Conservation (phyloP, 495 filamentous ascomycete species). For the Jackrogersella minutella region DNA sequence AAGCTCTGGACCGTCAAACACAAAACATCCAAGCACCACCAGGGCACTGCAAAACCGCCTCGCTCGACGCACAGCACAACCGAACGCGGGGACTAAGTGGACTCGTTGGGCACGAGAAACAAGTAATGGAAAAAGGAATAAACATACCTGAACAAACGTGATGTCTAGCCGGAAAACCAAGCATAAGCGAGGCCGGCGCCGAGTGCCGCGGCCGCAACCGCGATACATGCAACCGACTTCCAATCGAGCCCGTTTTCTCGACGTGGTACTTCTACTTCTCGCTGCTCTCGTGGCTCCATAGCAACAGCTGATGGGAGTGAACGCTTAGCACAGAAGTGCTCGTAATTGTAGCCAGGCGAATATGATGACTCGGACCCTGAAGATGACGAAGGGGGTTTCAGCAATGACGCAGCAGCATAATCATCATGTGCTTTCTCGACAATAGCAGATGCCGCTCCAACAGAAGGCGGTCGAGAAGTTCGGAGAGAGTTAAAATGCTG, state of each 20-base stretch:
- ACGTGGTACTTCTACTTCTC: constrained; percentile 8
- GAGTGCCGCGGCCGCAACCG: constrained; percentile 25
- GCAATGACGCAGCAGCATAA: no score
- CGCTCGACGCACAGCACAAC: not conserved
- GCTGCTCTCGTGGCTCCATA: constrained; percentile 6
- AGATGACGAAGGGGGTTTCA: not conserved
- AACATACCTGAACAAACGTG: constrained; percentile 2
- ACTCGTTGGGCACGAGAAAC: not conserved
- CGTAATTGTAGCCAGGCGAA: not conserved
- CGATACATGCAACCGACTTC: constrained; percentile 37
- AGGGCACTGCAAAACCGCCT: constrained; percentile 39
- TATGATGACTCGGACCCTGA: not conserved
- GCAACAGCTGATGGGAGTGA: constrained; percentile 22
- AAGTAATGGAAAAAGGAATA: not conserved
- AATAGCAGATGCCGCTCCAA: not conserved
- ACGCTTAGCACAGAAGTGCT: constrained; percentile 16
- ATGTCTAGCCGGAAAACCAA: constrained; percentile 26
- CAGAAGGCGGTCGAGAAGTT: not conserved
- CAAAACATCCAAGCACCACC: not conserved
- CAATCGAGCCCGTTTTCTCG: constrained; percentile 22
- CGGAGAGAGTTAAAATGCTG: constrained; percentile 2
- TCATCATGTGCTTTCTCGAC: not conserved
- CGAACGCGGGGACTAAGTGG: not conserved
- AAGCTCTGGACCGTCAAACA: not conserved
- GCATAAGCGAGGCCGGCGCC: constrained; percentile 33